Conservation (phyloP, 2,329 filamentous ascomycete genomes). For the Sporothrix schenckii region DNA sequence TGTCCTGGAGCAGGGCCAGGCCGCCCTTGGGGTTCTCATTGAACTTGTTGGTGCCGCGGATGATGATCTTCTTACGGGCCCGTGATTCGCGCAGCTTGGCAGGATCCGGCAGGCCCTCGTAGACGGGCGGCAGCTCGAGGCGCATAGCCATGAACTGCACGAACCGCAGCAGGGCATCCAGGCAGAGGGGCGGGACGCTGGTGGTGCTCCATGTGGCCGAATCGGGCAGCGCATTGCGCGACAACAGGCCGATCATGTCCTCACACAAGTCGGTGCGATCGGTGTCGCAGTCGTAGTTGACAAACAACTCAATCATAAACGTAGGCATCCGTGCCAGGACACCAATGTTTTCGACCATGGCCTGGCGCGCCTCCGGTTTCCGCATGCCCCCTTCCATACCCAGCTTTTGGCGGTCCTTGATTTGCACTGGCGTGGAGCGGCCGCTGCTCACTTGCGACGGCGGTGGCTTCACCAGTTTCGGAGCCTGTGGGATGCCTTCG, state of each 20-base stretch:
- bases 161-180: conserved; percentile 88
- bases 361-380: conserved; percentile 93
- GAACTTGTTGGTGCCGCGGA: conserved; percentile 85
- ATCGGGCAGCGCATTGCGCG: conserved; percentile 92
- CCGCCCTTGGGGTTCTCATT: conserved; percentile 93
- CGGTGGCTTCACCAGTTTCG: conserved; percentile 78
- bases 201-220: conserved; percentile 99
- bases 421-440: conserved; percentile 82
- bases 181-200: conserved; percentile 90
- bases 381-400: conserved; percentile 88
- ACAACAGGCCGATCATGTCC: conserved; percentile 90
- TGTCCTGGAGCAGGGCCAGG: conserved; percentile 79
- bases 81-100: conserved; percentile 70
- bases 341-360: conserved; percentile 96
- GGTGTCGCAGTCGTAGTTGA: conserved; percentile 97
- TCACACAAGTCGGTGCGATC: conserved; percentile 90
- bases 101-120: conserved; percentile 68
- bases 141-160: conserved; percentile 90
- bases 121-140: conserved; percentile 68
- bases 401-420: conserved; percentile 89
- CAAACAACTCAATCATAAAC: conserved; percentile 92
- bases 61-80: conserved; percentile 81
- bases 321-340: conserved; percentile 89
- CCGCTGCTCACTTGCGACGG: conserved; percentile 77
- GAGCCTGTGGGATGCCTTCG: conserved; percentile 87